phyloP scores from a whole-genome alignment of 2,329 filamentous ascomycete genomes.

The Claviceps sp. region DNA sequence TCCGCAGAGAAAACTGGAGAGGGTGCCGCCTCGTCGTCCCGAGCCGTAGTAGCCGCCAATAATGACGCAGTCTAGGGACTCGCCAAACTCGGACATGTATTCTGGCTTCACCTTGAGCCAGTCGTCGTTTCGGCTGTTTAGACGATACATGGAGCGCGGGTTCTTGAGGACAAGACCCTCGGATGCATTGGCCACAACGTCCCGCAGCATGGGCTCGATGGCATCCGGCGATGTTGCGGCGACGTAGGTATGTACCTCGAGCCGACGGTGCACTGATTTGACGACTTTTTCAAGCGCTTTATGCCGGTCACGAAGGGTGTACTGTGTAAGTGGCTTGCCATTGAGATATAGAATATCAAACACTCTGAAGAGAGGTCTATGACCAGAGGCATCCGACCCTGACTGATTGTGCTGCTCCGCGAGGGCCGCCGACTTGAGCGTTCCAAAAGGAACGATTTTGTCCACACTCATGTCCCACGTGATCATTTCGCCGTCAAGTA shows the following conservation, averaged over 20 bases:
- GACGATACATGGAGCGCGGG: constrained; percentile 68
- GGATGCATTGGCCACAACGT: constrained; percentile 73
- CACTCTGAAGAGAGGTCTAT: constrained; percentile 64
- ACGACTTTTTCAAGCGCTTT: constrained; percentile 62
- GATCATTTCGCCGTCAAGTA: constrained; percentile 96
- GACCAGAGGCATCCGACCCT: constrained; percentile 34
- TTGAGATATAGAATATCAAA: constrained; percentile 92
- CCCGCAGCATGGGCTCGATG: constrained; percentile 67
- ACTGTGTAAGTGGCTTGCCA: constrained; percentile 62
- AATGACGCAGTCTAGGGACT: constrained; percentile 79
- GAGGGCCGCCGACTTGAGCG: constrained; percentile 80
- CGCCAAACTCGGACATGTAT: constrained; percentile 94
- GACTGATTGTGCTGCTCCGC: constrained; percentile 54
- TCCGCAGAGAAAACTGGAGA: constrained; percentile 86
- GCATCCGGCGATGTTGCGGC: constrained; percentile 53
- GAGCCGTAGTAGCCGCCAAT: constrained; percentile 90
- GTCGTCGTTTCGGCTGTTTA: constrained; percentile 85
- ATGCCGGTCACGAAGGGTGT: constrained; percentile 69
- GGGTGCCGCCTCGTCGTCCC: constrained; percentile 65
- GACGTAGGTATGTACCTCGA: constrained; percentile 70
- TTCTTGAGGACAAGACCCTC: constrained; percentile 94
- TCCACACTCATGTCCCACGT: constrained; percentile 86
- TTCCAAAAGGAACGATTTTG: constrained; percentile 79
- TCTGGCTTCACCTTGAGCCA: constrained; percentile 99
- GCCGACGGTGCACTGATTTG: constrained; percentile 53